These are phyloP conservation scores for Lithospermum erythrorhizon DNA, from an alignment of 257 asterid genomes.

Conservation along the genomic window DNA sequence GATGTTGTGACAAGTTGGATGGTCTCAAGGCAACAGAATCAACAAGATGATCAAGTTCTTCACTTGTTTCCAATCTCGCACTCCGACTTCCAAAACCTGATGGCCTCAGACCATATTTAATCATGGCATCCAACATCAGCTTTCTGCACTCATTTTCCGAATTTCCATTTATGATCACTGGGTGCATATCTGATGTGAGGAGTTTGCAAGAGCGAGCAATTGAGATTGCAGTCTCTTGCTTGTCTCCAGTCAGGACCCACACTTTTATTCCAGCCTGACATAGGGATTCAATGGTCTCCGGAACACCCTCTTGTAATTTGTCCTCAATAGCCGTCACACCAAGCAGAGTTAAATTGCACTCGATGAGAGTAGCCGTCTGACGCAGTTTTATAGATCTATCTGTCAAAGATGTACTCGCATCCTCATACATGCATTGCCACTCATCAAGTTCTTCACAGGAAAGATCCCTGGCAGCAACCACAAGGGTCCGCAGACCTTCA, in stretches of 20 bases:
- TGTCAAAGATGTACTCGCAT: constrained; percentile 94
- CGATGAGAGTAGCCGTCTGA: constrained; percentile 80
- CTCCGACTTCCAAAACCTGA: constrained; percentile 26
- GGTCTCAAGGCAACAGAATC: constrained; percentile 37
- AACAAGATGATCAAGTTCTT: constrained; percentile 42
- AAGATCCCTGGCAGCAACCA: constrained; percentile 74
- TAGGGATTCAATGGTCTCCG: constrained; percentile 89
- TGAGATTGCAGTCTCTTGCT: constrained; percentile 98
- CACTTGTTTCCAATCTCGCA: constrained; percentile 24
- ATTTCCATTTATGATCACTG: constrained; percentile 76
- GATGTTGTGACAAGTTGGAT: constrained; percentile 27
- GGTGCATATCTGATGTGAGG: constrained; percentile 84
- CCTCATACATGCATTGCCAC: constrained; percentile 91
- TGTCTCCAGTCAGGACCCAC: constrained; percentile 99
- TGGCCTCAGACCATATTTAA: constrained; percentile 41
- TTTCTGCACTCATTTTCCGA: constrained; percentile 83
- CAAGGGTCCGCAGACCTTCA: constrained; percentile 96
- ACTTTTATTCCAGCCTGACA: constrained; percentile 96
- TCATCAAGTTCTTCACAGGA: constrained; percentile 57
- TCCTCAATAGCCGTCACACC: constrained; percentile 99
- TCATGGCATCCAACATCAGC: constrained; percentile 70
- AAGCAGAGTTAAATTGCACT: constrained; percentile 71
- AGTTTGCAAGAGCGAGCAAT: constrained; percentile 94
- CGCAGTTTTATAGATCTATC: constrained; percentile 79
- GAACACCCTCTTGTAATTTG: constrained; percentile 93